A percentile compares a stretch with the other conserved stretches of the same genome.
Evolutionary conservation across 2,329 filamentous ascomycete species (phyloP).

Genomic region (Sporothrix mexicana): DNA sequence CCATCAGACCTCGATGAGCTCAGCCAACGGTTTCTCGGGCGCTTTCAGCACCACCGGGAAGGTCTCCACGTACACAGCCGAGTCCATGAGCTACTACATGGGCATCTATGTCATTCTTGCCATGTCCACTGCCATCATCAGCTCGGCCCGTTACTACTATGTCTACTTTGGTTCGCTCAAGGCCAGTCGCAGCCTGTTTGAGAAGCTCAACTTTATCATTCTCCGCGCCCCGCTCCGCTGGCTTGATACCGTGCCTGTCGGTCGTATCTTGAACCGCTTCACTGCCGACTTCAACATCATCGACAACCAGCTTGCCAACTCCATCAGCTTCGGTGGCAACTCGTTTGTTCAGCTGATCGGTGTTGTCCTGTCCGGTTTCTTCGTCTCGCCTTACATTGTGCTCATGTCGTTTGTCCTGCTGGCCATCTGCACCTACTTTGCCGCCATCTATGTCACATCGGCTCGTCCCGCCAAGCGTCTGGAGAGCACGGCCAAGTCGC

Average conservation of each 20-base stretch:
- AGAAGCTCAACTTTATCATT: conserved; percentile 68
- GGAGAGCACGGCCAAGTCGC: conserved; percentile 77
- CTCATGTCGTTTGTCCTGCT: conserved; percentile 65
- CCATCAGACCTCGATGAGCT: conserved; percentile 51
- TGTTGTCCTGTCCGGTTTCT: conserved; percentile 68
- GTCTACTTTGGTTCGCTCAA: conserved; percentile 69
- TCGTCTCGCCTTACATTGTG: conserved; percentile 72
- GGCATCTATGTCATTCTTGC: conserved; percentile 70
- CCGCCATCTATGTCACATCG: conserved; percentile 68
- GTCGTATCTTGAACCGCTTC: conserved; percentile 78
- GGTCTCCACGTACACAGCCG: conserved; percentile 32
- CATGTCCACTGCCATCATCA: conserved; percentile 60
- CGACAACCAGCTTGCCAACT: conserved; percentile 69
- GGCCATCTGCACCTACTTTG: conserved; percentile 62
- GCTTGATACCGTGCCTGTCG: conserved; percentile 80
- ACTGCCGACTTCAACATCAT: conserved; percentile 77
- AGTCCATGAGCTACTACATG: conserved; percentile 67
- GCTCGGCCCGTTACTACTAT: conserved; percentile 67
- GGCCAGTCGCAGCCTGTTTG: conserved; percentile 72
- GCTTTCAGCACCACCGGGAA: not conserved
- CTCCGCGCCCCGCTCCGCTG: conserved; percentile 76
- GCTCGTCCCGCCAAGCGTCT: conserved; percentile 78
- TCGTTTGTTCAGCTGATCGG: conserved; percentile 67
- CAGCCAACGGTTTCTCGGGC: conserved; percentile 23
- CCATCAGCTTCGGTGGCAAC: conserved; percentile 65